Evolutionary conservation across 257 asterid genomes (phyloP), one percentile per base, ranked within the genome.

Genomic region (Eustoma russellianum): DNA sequence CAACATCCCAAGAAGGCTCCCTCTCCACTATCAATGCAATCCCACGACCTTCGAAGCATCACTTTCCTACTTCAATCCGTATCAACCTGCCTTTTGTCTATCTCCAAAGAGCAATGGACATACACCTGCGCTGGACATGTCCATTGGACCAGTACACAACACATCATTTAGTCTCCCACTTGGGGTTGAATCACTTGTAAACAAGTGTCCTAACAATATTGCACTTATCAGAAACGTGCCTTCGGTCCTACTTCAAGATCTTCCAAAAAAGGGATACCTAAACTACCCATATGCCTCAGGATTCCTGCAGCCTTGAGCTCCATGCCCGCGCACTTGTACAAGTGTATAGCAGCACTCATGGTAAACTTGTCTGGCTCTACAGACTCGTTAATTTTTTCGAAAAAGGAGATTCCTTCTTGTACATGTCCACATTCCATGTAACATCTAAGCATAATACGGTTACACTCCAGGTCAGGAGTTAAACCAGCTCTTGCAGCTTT

Each of bases 271-370:
- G 74, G 48, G 40, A 79, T 57, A n/a, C 76, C 82, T 18, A 41
- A 43, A 15, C 58, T 55, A 18, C 67, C 57, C 82, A 86, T 77
- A 46, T 65, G 59, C 49, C 41, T 64, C 56, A 83, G 70, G 44
- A 83, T 57, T 70, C 57, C 77, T 46, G 68, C 74, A 0, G 86
- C 94, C 60, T 41, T 68, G 44, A 46, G 34, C 41, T 66, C 85
- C 17, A 73, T 62, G 59, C 73, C 59, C 2, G 69, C 81, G 48
- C 88, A 66, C 70, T 57, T 62, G 72, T 86, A 90, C 41, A 90
- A 74, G 48, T 83, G 90, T 60, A 79, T 70, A 11, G 88, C 93
- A 0, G 91, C 91, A 53, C 96, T 86, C 78, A 74, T 62, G 52
- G 79, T 62, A 61, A 81, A 89, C 77, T 83, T 70, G 70, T 83